These are phyloP conservation scores for Boletus reticulatus DNA, from an alignment of 768 basidiomycete genomes.

Conservation along the genomic window DNA sequence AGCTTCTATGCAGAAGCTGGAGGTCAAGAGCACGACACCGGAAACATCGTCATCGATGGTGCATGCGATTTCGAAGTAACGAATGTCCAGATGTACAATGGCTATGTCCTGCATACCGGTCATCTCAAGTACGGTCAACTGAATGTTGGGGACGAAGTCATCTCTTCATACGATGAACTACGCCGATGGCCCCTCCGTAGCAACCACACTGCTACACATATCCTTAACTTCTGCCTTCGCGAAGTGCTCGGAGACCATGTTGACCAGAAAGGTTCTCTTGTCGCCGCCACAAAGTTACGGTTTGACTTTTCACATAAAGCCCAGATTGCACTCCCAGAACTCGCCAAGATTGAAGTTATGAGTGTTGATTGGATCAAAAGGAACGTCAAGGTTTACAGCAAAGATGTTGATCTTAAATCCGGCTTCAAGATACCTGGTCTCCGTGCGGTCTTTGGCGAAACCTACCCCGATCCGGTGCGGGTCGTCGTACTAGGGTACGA, in stretches of 20 bases:
- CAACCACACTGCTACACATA: slow-evolving; percentile 98
- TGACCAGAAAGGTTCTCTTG: slow-evolving; percentile 97
- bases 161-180: slow-evolving; percentile 92
- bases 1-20: slow-evolving; percentile 98
- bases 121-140: slow-evolving; percentile 85
- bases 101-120: slow-evolving; percentile 94
- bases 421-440: slow-evolving; percentile 91
- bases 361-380: slow-evolving; percentile 86
- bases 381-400: slow-evolving; percentile 86
- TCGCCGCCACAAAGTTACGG: slow-evolving; percentile 91
- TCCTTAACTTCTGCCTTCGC: slow-evolving; percentile 90
- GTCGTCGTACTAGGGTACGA: slow-evolving; percentile 90
- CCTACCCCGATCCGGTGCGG: slow-evolving; percentile 96
- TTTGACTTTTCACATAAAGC: slow-evolving; percentile 99
- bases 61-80: slow-evolving; percentile 89
- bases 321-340: slow-evolving; percentile 71
- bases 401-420: slow-evolving; percentile 73
- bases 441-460: slow-evolving; percentile 95
- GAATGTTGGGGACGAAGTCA: slow-evolving; percentile 74
- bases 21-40: slow-evolving; percentile 96
- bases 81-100: slow-evolving; percentile 92
- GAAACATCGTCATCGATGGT: slow-evolving; percentile 90
- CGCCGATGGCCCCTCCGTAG: slow-evolving; percentile 95
- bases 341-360: slow-evolving; percentile 79
- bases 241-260: slow-evolving; percentile 96